Evolutionary conservation across 495 filamentous ascomycete genomes (phyloP).

Genomic region (Parmelia sp.): DNA sequence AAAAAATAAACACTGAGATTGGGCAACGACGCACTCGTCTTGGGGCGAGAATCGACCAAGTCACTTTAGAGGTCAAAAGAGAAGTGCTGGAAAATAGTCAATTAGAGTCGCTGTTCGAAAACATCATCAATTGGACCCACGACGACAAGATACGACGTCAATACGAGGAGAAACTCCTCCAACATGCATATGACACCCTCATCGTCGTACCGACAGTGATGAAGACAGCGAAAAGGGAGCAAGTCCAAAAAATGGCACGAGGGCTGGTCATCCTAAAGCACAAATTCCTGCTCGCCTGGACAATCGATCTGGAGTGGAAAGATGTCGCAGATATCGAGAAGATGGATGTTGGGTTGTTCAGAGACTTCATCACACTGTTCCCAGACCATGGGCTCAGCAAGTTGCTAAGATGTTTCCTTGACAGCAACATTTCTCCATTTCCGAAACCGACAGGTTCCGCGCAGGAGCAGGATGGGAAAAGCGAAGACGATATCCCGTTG

Average conservation of each 20-base stretch:
- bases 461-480: constrained; percentile 33
- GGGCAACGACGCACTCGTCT: constrained; percentile 81
- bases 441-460: constrained; percentile 36
- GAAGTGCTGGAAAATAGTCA: constrained; percentile 68
- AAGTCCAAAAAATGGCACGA: constrained; percentile 66
- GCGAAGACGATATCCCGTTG: constrained; percentile 42
- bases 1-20: constrained; percentile 85
- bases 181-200: constrained; percentile 70
- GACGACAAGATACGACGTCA: constrained; percentile 77
- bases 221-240: constrained; percentile 61
- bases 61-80: constrained; percentile 77
- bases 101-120: constrained; percentile 67
- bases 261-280: constrained; percentile 96
- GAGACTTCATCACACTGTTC: constrained; percentile 77
- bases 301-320: constrained; percentile 81
- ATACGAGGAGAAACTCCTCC: constrained; percentile 87
- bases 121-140: constrained; percentile 80
- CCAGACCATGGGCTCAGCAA: constrained; percentile 74
- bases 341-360: constrained; percentile 66
- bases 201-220: constrained; percentile 54
- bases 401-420: constrained; percentile 71
- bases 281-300: constrained; percentile 85
- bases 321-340: constrained; percentile 64
- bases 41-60: constrained; percentile 73
- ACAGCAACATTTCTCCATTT: constrained; percentile 81